phyloP scores from a whole-genome alignment of 1,139 yeast genomes.

The Meyerozyma carpophila region DNA sequence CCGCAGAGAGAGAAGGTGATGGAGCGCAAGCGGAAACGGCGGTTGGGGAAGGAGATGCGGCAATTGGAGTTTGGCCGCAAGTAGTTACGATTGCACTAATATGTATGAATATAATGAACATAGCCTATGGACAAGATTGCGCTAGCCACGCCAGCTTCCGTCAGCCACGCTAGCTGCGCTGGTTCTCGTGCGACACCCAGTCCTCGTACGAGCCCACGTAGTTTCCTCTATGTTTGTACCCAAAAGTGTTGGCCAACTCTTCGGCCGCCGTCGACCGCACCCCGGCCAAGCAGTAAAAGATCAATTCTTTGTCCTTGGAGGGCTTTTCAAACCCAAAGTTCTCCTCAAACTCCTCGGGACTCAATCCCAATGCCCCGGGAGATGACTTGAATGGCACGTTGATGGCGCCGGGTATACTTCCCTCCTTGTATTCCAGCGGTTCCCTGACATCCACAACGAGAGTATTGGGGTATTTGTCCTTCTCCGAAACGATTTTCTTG shows the following conservation, averaged over 20 bases:
- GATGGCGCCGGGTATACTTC: slow-evolving; percentile 75
- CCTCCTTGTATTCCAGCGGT: slow-evolving; percentile 70
- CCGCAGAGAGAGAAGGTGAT: slow-evolving; percentile 81
- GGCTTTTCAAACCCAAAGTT: slow-evolving; percentile 87
- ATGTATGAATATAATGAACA: neutral
- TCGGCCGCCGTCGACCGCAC: slow-evolving; percentile 89
- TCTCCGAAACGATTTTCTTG: slow-evolving; percentile 40
- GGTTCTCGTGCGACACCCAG: slow-evolving; percentile 58
- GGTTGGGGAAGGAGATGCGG: slow-evolving; percentile 85
- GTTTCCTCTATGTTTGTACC: slow-evolving; percentile 73
- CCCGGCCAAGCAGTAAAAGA: slow-evolving; percentile 92
- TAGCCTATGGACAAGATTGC: slow-evolving; percentile 2
- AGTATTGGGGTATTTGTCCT: slow-evolving; percentile 31
- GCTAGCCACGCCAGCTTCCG: too few relatives aligned
- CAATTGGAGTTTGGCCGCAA: slow-evolving; percentile 51
- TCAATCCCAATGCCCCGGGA: slow-evolving; percentile 88
- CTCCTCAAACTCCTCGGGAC: slow-evolving; percentile 73
- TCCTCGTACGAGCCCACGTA: slow-evolving; percentile 83
- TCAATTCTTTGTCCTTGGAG: slow-evolving; percentile 57
- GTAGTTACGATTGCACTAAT: neutral
- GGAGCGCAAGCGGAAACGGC: slow-evolving; percentile 91
- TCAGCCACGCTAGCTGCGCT: neutral
- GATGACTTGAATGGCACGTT: slow-evolving; percentile 87
- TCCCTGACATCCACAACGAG: slow-evolving; percentile 87
- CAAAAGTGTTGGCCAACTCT: slow-evolving; percentile 84